These are phyloP conservation scores for Singerocomus inundabilis DNA, from an alignment of 1,284 basidiomycete species.

Conservation along the genomic window DNA sequence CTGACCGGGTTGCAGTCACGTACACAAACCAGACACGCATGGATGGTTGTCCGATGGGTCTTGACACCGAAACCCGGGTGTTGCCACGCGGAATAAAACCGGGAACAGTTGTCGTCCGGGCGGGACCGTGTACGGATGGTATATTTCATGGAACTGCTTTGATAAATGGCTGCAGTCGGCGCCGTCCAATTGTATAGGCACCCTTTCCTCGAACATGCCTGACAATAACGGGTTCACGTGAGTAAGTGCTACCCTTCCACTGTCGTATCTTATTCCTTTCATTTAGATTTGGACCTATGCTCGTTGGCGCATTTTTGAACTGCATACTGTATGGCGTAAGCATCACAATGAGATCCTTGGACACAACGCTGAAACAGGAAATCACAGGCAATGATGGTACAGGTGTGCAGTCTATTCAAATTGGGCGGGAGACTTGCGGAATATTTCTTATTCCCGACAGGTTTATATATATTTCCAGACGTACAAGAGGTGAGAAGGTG, in stretches of 20 bases:
- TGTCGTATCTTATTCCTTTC: background rate
- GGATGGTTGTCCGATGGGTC: no score
- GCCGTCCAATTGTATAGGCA: no score
- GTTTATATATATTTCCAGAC: conserved; percentile 23
- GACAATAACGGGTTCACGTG: background rate
- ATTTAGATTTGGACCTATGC: conserved; percentile 44
- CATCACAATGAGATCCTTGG: background rate
- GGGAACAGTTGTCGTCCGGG: no score
- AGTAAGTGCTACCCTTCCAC: background rate
- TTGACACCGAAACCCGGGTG: no score
- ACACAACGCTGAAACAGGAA: conserved; percentile 4
- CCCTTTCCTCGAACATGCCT: conserved; percentile 6
- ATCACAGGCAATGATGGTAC: conserved; percentile 7
- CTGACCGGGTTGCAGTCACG: no score
- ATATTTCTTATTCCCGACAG: conserved; percentile 29
- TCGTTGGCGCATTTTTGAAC: conserved; percentile 44
- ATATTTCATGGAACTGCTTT: no score
- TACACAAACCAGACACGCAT: no score
- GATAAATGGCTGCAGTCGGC: no score
- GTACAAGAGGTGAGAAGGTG: conserved; percentile 8
- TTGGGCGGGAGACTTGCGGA: background rate
- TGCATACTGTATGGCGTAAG: conserved; percentile 49
- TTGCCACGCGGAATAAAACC: no score
- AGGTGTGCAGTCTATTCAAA: conserved; percentile 5
- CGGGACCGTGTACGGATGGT: no score